Conservation (phyloP, 1,284 basidiomycete species). For the Microbotryum scabiosae region DNA sequence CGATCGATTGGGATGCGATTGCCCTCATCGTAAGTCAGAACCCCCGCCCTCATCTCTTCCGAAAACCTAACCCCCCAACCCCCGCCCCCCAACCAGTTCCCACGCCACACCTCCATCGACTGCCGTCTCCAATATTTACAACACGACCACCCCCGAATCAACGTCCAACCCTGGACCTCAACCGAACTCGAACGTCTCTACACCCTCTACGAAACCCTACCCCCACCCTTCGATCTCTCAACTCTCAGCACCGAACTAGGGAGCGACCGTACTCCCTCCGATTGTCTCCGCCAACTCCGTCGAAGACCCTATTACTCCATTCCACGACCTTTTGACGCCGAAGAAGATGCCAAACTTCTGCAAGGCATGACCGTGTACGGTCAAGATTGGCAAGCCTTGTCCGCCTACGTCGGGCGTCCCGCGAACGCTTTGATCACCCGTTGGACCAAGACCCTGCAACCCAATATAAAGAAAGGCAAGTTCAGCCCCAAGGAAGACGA, state of each 20-base stretch:
- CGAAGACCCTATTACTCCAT: not conserved
- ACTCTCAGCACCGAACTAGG: not conserved
- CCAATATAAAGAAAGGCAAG: constrained; percentile 22
- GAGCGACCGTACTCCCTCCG: constrained; percentile 14
- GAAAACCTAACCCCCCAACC: not conserved
- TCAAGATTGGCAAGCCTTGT: constrained; percentile 32
- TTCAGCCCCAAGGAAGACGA: constrained; percentile 64
- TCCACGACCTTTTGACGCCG: not conserved
- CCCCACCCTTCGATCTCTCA: not conserved
- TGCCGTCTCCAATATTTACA: constrained; percentile 31
- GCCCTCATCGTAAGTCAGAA: constrained; percentile 9
- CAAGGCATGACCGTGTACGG: constrained; percentile 22
- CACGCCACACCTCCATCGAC: constrained; percentile 19
- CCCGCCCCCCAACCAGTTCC: constrained; percentile 9
- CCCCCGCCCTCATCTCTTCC: not conserved
- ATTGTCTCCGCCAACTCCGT: constrained; percentile 24
- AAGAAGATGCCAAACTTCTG: constrained; percentile 28
- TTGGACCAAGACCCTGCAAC: constrained; percentile 25
- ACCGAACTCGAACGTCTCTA: no score
- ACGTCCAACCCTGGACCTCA: not conserved
- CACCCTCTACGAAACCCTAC: no score
- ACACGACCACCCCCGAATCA: constrained; percentile 26
- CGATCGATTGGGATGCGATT: constrained; percentile 23
- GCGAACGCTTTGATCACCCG: constrained; percentile 30
- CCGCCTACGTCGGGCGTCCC: constrained; percentile 10